Percentiles rank a stretch among this genome's conserved stretches.
phyloP scores from a whole-genome alignment of 805 yeast species.

The Scheffersomyces stipitis region DNA sequence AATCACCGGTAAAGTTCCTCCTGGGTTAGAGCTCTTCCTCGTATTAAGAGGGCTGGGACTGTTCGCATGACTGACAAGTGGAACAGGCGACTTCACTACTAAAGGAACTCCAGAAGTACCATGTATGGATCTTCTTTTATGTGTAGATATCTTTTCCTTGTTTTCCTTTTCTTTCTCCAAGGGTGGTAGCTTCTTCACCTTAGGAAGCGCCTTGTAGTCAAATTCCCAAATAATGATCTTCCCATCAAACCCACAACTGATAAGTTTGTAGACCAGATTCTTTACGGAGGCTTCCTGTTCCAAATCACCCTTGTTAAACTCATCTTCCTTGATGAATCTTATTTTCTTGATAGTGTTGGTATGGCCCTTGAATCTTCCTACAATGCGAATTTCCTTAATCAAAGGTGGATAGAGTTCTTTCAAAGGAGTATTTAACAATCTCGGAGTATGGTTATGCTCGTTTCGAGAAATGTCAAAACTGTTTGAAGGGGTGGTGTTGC shows the following conservation, averaged over 20 bases:
- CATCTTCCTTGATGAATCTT: constrained; percentile 23
- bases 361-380: constrained; percentile 40
- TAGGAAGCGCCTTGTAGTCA: constrained; percentile 41
- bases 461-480: constrained; percentile 20
- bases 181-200: constrained; percentile 21
- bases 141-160: constrained; percentile 1
- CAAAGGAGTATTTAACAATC: background rate
- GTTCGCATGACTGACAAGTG: constrained; percentile 3
- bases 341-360: constrained; percentile 34
- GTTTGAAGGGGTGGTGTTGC: constrained; percentile 20
- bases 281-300: constrained; percentile 5
- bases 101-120: background rate
- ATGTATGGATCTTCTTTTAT: background rate
- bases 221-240: constrained; percentile 45
- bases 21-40: constrained; percentile 1
- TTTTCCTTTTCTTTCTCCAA: constrained; percentile 2
- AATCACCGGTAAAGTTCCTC: too few relatives aligned
- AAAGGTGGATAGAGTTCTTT: constrained; percentile 26
- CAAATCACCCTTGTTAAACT: constrained; percentile 6
- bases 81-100: background rate
- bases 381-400: constrained; percentile 36
- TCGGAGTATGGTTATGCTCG: constrained; percentile 7
- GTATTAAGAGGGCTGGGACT: constrained; percentile 7
- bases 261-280: constrained; percentile 27
- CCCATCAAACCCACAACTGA: constrained; percentile 42